phyloP scores from a whole-genome alignment of 2,329 filamentous ascomycete genomes.

The Ustilaginoidea virens region DNA sequence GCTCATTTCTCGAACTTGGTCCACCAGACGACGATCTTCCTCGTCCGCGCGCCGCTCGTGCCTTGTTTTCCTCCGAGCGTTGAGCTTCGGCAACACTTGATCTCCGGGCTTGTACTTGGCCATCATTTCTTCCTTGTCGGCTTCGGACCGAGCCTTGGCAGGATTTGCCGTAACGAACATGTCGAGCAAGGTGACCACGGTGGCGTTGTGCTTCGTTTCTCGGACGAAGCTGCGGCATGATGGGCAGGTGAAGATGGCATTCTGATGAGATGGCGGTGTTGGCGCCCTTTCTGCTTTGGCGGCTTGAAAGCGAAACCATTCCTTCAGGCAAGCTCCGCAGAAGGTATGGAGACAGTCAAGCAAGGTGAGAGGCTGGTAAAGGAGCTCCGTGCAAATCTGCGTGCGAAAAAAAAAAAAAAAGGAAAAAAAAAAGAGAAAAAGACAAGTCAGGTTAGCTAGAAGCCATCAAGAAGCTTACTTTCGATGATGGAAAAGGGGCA shows the following conservation, averaged over 20 bases:
- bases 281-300: constrained; percentile 36
- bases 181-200: constrained; percentile 75
- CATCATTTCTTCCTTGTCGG: constrained; percentile 64
- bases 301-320: constrained; percentile 84
- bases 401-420: background rate
- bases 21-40: constrained; percentile 53
- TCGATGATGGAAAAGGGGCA: too few relatives aligned
- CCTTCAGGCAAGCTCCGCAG: constrained; percentile 86
- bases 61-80: constrained; percentile 31
- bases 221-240: constrained; percentile 79
- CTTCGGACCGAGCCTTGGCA: constrained; percentile 48
- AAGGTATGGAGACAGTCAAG: constrained; percentile 93
- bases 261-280: constrained; percentile 29
- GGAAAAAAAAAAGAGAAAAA: background rate
- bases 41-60: constrained; percentile 42
- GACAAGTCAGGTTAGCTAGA: too few relatives aligned
- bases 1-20: constrained; percentile 59
- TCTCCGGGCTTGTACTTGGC: constrained; percentile 70
- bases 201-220: constrained; percentile 79
- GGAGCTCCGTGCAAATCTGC: constrained; percentile 91
- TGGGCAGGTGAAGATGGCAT: constrained; percentile 66
- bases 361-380: constrained; percentile 79
- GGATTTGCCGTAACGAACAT: constrained; percentile 76
- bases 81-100: constrained; percentile 53
- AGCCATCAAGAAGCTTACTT: too few relatives aligned